Conservation (phyloP, 1,284 basidiomycete genomes). For the Puccinia polysora region DNA sequence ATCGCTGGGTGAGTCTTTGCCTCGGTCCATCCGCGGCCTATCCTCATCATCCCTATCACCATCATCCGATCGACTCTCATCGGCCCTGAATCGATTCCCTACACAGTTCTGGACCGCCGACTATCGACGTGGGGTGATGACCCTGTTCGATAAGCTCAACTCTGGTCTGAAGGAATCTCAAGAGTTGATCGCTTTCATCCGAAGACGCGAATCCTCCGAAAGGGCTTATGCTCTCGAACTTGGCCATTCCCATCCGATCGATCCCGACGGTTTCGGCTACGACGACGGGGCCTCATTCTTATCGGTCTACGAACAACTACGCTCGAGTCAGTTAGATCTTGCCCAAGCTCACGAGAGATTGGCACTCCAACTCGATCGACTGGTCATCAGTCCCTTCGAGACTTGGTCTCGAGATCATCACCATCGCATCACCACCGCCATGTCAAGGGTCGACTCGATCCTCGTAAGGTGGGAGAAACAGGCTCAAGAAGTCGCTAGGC, state of each 20-base stretch:
- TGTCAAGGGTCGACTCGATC: conserved; percentile 22
- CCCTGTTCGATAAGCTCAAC: conserved; percentile 30
- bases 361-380: conserved; percentile 33
- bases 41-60: no score
- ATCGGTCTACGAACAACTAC: conserved; percentile 34
- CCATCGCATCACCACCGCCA: neutral
- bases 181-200: conserved; percentile 32
- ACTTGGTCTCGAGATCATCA: conserved; percentile 36
- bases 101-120: conserved; percentile 38
- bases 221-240: conserved; percentile 35
- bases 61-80: no score
- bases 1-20: no score
- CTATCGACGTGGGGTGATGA: conserved; percentile 29
- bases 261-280: conserved; percentile 34
- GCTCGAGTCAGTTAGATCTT: conserved; percentile 31
- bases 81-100: no score
- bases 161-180: conserved; percentile 30
- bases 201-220: conserved; percentile 18
- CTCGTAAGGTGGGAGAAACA: conserved; percentile 41
- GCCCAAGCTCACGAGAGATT: conserved; percentile 28
- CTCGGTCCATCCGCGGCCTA: no score
- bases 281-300: conserved; percentile 41
- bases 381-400: conserved; percentile 37
- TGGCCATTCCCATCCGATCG: neutral
- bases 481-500: conserved; percentile 9